A percentile compares a stretch with the other conserved stretches of the same genome.
These are phyloP conservation scores for Dactylonectria macrodidyma DNA, from an alignment of 2,329 filamentous ascomycete species.

Conservation along the genomic window DNA sequence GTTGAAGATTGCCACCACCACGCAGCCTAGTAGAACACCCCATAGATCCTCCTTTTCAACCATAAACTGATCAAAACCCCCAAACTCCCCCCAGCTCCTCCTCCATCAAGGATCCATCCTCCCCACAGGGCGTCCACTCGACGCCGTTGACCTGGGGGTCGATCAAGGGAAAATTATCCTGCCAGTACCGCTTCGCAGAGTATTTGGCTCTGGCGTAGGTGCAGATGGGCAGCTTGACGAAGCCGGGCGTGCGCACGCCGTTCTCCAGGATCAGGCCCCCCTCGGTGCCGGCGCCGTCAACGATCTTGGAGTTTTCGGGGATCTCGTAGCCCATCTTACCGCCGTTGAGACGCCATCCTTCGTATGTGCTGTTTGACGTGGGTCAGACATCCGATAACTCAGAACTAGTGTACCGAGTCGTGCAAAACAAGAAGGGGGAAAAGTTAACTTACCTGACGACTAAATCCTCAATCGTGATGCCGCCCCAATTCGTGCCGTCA, in stretches of 20 bases:
- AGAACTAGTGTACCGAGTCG: not conserved
- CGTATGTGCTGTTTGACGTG: not conserved
- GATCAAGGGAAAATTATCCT: not conserved
- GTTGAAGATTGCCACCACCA: not conserved
- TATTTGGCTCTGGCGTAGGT: not conserved
- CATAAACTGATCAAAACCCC: not conserved
- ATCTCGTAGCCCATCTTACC: conserved; percentile 3
- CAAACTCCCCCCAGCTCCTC: not conserved
- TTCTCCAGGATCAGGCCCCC: not conserved
- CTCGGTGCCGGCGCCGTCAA: not conserved
- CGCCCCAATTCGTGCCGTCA: conserved; percentile 2
- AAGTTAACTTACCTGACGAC: conserved; percentile 2
- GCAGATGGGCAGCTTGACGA: conserved; percentile 2
- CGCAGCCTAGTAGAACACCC: not conserved
- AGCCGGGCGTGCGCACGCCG: conserved; percentile 10
- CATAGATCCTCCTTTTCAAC: not conserved
- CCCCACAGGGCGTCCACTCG: not conserved
- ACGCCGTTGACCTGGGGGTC: not conserved
- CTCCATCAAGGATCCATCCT: not conserved
- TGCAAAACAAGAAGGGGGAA: not conserved
- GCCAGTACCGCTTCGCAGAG: not conserved
- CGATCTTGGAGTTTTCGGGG: not conserved
- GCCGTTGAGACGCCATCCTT: conserved; percentile 10
- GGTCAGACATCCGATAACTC: not conserved
- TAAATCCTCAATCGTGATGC: conserved; percentile 6